Evolutionary conservation across 306 rosid genomes (phyloP).

Genomic region (Heteromeles arbutifolia): DNA sequence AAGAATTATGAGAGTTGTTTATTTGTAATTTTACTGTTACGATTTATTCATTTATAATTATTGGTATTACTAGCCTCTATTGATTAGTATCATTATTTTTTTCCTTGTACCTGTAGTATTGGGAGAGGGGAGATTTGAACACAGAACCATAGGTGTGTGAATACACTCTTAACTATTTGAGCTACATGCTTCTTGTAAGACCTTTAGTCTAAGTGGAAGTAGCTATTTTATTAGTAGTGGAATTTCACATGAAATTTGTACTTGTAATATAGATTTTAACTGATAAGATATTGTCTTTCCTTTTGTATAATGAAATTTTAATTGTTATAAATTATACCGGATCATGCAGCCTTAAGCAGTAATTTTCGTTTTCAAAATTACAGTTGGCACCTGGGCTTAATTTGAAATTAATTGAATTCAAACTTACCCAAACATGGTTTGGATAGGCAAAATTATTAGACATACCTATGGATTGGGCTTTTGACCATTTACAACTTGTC

Average conservation of each 20-base stretch:
- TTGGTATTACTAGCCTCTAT: no score
- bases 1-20: neutral
- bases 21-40: neutral
- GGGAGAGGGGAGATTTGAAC: neutral
- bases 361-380: neutral
- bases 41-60: neutral
- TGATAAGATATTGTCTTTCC: no score
- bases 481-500: neutral
- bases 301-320: no score
- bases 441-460: neutral
- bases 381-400: neutral
- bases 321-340: neutral
- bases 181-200: neutral
- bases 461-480: neutral
- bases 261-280: neutral
- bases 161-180: no score
- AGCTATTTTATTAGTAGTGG: neutral
- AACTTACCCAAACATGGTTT: neutral
- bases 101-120: no score
- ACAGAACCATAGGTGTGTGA: no score
- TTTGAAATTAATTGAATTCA: neutral
- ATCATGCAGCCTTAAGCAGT: neutral
- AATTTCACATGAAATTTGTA: neutral
- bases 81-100: no score
- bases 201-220: neutral